Conservation (phyloP, 495 filamentous ascomycete species). For the Xylaria castorea region DNA sequence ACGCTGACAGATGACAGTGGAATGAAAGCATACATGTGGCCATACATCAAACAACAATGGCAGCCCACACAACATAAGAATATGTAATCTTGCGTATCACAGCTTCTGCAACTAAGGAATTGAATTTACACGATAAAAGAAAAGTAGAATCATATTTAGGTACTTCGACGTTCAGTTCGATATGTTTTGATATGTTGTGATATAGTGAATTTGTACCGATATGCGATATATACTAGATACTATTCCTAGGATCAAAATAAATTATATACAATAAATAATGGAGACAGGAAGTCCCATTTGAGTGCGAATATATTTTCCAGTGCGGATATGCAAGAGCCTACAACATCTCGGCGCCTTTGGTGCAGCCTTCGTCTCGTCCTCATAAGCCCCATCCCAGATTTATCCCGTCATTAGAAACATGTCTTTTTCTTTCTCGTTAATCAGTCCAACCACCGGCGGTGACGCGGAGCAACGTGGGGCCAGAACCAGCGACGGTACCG, state of each 20-base stretch:
- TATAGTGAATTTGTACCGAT: not conserved
- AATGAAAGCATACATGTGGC: not conserved
- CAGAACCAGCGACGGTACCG: conserved; percentile 43
- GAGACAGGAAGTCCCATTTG: not conserved
- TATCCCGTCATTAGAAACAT: not conserved
- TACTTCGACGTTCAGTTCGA: not conserved
- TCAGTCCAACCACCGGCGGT: conserved; percentile 38
- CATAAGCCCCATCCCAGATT: conserved; percentile 6
- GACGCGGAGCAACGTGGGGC: conserved; percentile 38
- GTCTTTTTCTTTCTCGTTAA: not conserved
- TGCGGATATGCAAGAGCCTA: not conserved
- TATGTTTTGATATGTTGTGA: not conserved
- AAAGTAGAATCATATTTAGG: too few relatives aligned
- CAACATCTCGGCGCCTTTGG: not conserved
- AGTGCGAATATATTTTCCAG: not conserved
- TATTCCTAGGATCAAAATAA: not conserved
- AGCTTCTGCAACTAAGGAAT: not conserved
- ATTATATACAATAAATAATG: conserved; percentile 24
- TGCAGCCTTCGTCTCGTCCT: not conserved
- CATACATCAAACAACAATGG: too few relatives aligned
- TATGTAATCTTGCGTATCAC: not conserved
- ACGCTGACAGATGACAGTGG: not conserved
- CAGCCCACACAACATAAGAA: not conserved
- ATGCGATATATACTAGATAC: conserved; percentile 19
- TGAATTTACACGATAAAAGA: not conserved